Conservation (phyloP, 148 eudicot species). For the Cornus suecica region DNA sequence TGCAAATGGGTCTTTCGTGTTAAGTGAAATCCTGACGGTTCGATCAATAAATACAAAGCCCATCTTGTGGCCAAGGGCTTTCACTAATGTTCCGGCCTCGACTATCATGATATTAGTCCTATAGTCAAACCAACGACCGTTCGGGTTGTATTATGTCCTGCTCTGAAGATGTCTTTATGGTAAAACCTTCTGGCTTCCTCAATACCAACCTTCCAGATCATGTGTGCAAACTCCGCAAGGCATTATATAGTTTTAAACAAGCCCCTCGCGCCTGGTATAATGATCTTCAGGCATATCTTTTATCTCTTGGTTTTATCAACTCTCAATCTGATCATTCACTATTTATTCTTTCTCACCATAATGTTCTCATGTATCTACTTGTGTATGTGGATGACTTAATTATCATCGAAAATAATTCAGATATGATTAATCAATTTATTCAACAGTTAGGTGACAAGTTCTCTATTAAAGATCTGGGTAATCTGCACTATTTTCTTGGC, state of each 20-base stretch:
- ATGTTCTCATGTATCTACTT: not conserved
- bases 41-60: slow-evolving; percentile 1
- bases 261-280: not conserved
- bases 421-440: not conserved
- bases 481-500: not conserved
- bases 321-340: not conserved
- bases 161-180: slow-evolving; percentile 4
- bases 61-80: slow-evolving; percentile 8
- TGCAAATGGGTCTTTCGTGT: slow-evolving; percentile 11
- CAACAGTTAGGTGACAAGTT: not conserved
- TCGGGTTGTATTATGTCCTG: not conserved
- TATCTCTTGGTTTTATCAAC: too few relatives aligned
- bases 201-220: not conserved
- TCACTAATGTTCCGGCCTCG: not conserved
- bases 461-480: not conserved
- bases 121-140: slow-evolving; percentile 3
- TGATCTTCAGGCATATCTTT: too few relatives aligned
- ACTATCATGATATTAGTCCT: not conserved
- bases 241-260: not conserved
- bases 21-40: not conserved
- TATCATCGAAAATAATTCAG: not conserved
- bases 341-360: not conserved
- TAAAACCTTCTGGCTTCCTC: not conserved
- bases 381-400: not conserved
- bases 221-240: not conserved